Conservation (phyloP, 2,329 filamentous ascomycete species). For the Venturia aucupariae region DNA sequence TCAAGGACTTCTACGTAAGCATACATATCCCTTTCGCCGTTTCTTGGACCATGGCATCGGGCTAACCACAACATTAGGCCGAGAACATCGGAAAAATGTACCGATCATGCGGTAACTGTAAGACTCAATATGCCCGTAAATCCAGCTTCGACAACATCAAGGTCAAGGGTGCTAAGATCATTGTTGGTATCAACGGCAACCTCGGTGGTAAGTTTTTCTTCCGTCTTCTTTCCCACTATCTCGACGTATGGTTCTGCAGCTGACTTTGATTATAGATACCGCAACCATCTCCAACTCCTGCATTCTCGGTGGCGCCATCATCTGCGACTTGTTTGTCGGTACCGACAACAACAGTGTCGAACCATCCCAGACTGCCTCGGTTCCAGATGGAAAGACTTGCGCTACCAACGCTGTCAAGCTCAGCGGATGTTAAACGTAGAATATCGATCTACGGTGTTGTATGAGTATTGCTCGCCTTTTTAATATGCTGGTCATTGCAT, state of each 20-base stretch:
- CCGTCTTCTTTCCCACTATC: not conserved
- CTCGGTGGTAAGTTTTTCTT: constrained; percentile 20
- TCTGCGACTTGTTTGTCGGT: constrained; percentile 21
- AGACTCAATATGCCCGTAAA: constrained; percentile 5
- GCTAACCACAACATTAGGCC: constrained; percentile 8
- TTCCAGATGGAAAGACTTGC: constrained; percentile 23
- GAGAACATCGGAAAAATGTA: constrained; percentile 25
- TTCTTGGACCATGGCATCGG: not conserved
- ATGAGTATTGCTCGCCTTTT: not conserved
- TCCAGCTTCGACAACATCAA: constrained; percentile 7
- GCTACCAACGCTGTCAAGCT: constrained; percentile 17
- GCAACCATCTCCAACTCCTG: constrained; percentile 23
- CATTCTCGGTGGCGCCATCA: not conserved
- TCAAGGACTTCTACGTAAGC: constrained; percentile 24
- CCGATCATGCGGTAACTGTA: constrained; percentile 24
- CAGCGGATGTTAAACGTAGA: not conserved
- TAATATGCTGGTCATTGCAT: not conserved
- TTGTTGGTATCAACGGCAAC: constrained; percentile 25
- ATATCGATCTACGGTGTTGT: not conserved
- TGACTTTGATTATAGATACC: constrained; percentile 17
- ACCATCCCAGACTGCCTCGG: constrained; percentile 23
- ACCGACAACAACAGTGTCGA: constrained; percentile 21
- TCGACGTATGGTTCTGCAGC: not conserved
- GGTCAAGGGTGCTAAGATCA: not conserved
- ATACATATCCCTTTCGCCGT: not conserved